Conservation (phyloP, 2,329 filamentous ascomycete genomes). For the Alternaria arborescens region DNA sequence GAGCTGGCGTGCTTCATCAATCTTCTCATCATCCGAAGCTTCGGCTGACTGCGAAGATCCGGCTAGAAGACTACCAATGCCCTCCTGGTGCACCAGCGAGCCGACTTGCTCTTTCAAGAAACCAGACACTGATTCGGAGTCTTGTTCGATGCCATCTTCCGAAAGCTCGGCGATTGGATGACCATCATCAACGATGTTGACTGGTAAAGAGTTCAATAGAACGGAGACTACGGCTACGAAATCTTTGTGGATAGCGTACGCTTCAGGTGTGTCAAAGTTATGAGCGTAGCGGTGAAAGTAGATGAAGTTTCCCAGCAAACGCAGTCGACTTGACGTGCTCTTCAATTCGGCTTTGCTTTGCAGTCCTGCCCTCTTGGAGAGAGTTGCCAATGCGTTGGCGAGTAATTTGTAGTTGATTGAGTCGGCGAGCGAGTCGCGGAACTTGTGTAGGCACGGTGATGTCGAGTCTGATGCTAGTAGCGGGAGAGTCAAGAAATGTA, state of each 20-base stretch:
- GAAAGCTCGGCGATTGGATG: slow-evolving; percentile 40
- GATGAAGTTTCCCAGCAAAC: slow-evolving; percentile 68
- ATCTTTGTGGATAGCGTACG: slow-evolving; percentile 58
- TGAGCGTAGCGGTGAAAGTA: slow-evolving; percentile 64
- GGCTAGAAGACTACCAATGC: slow-evolving; percentile 71
- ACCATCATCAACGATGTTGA: slow-evolving; percentile 63
- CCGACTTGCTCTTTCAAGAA: slow-evolving; percentile 72
- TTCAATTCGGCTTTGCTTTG: slow-evolving; percentile 39
- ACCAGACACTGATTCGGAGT: slow-evolving; percentile 41
- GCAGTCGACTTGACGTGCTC: slow-evolving; percentile 57
- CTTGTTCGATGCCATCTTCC: slow-evolving; percentile 33
- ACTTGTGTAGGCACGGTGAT: slow-evolving; percentile 30
- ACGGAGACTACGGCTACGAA: slow-evolving; percentile 66
- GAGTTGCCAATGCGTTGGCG: slow-evolving; percentile 42
- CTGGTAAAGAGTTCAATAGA: slow-evolving; percentile 65
- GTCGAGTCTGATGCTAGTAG: slow-evolving; percentile 43
- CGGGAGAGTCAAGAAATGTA: slow-evolving; percentile 55
- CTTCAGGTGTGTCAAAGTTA: slow-evolving; percentile 48
- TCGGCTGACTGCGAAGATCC: slow-evolving; percentile 51
- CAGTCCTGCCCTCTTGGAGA: slow-evolving; percentile 38
- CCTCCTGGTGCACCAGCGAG: slow-evolving; percentile 77
- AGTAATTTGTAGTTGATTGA: slow-evolving; percentile 61
- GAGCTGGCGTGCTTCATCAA: slow-evolving; percentile 73
- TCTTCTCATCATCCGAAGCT: slow-evolving; percentile 47
- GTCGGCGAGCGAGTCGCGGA: slow-evolving; percentile 53